Conservation (phyloP, 2,329 filamentous ascomycete genomes). For the Sclerotinia sclerotiorum region DNA sequence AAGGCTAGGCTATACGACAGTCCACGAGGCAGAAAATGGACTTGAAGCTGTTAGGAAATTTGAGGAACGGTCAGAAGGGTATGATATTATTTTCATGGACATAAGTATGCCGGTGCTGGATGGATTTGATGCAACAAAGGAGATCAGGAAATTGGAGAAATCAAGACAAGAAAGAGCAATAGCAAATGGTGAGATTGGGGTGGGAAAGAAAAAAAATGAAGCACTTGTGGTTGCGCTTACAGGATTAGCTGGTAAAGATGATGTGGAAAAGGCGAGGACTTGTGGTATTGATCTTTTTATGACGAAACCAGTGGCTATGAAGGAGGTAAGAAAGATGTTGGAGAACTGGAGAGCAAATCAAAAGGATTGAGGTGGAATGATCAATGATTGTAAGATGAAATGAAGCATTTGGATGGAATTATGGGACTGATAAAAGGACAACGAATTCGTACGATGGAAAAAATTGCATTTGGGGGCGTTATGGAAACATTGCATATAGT, state of each 20-base stretch:
- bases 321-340: constrained; percentile 44
- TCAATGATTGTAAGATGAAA: background rate
- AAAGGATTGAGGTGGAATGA: constrained; percentile 24
- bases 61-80: constrained; percentile 41
- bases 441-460: background rate
- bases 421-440: background rate
- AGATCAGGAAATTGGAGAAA: constrained; percentile 47
- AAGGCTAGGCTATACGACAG: constrained; percentile 43
- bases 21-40: constrained; percentile 49
- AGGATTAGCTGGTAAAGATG: constrained; percentile 41
- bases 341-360: constrained; percentile 42
- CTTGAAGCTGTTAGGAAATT: constrained; percentile 50
- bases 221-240: constrained; percentile 45
- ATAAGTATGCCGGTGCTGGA: constrained; percentile 57
- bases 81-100: constrained; percentile 51
- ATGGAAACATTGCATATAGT: background rate
- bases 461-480: background rate
- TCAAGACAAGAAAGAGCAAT: constrained; percentile 41
- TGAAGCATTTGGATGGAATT: background rate
- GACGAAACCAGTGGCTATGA: constrained; percentile 46
- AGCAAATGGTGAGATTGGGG: constrained; percentile 23
- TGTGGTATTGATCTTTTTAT: constrained; percentile 43
- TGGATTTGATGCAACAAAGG: constrained; percentile 49
- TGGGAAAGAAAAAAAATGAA: constrained; percentile 29
- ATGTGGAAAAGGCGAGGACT: constrained; percentile 41